Evolutionary conservation across 2,329 filamentous ascomycete genomes (phyloP).

Genomic region (Diaporthe ampelina): DNA sequence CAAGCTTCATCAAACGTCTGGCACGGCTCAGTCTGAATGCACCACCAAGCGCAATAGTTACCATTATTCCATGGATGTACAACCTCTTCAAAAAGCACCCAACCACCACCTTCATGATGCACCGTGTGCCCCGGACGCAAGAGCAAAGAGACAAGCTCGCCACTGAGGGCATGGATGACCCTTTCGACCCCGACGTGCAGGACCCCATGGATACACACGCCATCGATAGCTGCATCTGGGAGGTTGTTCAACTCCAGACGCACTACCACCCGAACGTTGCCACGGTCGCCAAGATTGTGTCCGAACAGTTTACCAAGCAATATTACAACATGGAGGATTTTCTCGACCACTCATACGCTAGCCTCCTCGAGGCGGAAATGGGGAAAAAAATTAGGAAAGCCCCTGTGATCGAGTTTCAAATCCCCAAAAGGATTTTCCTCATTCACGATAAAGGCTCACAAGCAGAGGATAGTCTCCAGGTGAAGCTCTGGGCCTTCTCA

Average conservation of each 20-base stretch:
- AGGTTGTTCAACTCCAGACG: conserved; percentile 88
- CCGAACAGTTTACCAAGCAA: conserved; percentile 97
- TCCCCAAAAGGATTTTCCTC: conserved; percentile 85
- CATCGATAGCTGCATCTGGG: conserved; percentile 95
- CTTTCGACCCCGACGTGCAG: conserved; percentile 80
- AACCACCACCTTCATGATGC: conserved; percentile 95
- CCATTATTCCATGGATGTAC: conserved; percentile 93
- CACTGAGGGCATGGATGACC: conserved; percentile 74
- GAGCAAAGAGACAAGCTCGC: conserved; percentile 72
- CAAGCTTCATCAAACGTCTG: conserved; percentile 96
- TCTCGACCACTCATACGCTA: conserved; percentile 91
- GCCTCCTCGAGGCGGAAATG: conserved; percentile 87
- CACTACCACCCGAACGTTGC: conserved; percentile 99
- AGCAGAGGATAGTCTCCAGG: conserved; percentile 67
- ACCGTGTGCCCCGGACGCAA: conserved; percentile 76
- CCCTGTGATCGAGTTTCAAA: conserved; percentile 93
- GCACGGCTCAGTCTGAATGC: conserved; percentile 87
- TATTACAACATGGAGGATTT: conserved; percentile 98
- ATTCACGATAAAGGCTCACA: conserved; percentile 63
- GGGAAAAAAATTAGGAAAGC: conserved; percentile 86
- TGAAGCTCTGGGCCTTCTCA: conserved; percentile 73
- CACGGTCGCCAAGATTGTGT: conserved; percentile 91
- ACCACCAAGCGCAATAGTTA: conserved; percentile 90
- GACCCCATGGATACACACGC: conserved; percentile 90
- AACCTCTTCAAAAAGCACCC: conserved; percentile 94